These are phyloP conservation scores for Goffeauzyma gilvescens DNA, from an alignment of 768 basidiomycete genomes.

Conservation along the genomic window DNA sequence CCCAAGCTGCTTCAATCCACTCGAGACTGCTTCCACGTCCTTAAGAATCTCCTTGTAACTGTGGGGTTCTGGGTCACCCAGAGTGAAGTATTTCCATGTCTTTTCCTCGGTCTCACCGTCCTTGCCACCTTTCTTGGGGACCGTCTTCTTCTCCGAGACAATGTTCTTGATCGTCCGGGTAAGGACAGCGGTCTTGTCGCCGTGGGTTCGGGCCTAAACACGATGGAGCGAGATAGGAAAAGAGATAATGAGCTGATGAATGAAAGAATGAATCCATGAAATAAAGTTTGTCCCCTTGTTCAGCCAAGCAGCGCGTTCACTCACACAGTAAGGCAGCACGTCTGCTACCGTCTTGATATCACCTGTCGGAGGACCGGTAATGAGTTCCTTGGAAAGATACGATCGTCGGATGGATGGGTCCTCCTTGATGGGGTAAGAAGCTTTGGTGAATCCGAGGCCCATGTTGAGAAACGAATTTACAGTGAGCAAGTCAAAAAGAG, in stretches of 20 bases:
- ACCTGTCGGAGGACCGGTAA: conserved; percentile 20
- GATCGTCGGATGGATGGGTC: conserved; percentile 23
- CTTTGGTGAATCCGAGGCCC: too few species aligned
- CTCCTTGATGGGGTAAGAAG: conserved; percentile 15
- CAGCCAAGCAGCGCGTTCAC: background rate
- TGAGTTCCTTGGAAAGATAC: conserved; percentile 21
- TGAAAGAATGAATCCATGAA: background rate
- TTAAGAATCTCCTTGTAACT: conserved; percentile 21
- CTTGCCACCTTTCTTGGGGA: conserved; percentile 18
- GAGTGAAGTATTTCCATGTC: conserved; percentile 31
- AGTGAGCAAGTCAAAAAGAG: too few species aligned
- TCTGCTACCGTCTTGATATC: conserved; percentile 25
- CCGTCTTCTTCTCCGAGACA: conserved; percentile 28
- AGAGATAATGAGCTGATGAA: background rate
- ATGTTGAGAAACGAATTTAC: too few species aligned
- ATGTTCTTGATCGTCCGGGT: conserved; percentile 24
- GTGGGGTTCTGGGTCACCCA: conserved; percentile 24
- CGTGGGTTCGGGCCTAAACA: conserved; percentile 22
- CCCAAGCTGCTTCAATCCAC: conserved; percentile 18
- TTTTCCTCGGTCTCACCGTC: conserved; percentile 24
- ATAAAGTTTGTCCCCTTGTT: background rate
- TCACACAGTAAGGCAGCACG: conserved; percentile 19
- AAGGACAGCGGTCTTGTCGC: conserved; percentile 18
- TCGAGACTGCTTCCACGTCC: conserved; percentile 13
- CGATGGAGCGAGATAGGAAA: background rate